phyloP scores from a whole-genome alignment of 495 filamentous ascomycete species.

The Oidiodendron maius region DNA sequence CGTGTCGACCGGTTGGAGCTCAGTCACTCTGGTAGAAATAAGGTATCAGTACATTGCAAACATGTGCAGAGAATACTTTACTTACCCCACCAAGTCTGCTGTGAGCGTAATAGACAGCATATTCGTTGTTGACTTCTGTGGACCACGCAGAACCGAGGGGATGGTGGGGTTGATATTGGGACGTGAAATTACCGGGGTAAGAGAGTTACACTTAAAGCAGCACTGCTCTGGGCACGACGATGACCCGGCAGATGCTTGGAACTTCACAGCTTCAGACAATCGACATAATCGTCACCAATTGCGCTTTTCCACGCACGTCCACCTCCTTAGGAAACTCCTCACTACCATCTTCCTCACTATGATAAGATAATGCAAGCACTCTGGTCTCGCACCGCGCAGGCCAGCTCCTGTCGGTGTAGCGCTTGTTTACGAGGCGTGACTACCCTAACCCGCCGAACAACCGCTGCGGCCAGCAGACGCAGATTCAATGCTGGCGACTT shows the following conservation, averaged over 20 bases:
- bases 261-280: slow-evolving; percentile 2
- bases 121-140: slow-evolving; percentile 14
- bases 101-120: slow-evolving; percentile 79
- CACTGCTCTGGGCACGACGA: not conserved
- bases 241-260: not conserved
- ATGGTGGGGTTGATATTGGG: not conserved
- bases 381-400: slow-evolving; percentile 63
- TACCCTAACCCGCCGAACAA: slow-evolving; percentile 45
- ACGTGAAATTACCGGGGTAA: no score
- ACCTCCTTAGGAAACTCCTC: no score
- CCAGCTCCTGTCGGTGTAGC: slow-evolving; percentile 57
- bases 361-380: slow-evolving; percentile 55
- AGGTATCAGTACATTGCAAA: not conserved
- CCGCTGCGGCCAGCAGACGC: slow-evolving; percentile 44
- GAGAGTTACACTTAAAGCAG: not conserved
- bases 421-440: slow-evolving; percentile 52
- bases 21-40: slow-evolving; percentile 65
- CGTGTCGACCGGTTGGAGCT: slow-evolving; percentile 79
- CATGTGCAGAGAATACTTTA: not conserved
- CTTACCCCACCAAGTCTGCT: slow-evolving; percentile 66
- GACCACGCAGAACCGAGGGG: not conserved
- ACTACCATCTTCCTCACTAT: no score
- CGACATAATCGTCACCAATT: not conserved
- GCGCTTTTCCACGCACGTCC: not conserved
- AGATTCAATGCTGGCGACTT: slow-evolving; percentile 52